phyloP scores from a whole-genome alignment of 805 yeast species.

The Candida sonorensis region DNA sequence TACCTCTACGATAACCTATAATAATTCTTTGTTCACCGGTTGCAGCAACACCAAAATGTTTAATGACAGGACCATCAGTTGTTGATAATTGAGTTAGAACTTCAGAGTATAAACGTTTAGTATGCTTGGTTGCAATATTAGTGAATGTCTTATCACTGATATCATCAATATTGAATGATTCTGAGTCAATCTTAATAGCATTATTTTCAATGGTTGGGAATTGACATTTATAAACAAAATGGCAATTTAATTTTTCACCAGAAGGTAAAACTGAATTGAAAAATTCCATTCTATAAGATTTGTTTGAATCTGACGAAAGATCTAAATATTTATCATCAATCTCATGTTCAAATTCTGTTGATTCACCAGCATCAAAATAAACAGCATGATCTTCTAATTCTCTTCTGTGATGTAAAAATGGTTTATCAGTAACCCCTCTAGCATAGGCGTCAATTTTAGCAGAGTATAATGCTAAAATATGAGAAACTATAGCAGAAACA shows the following conservation, averaged over 20 bases:
- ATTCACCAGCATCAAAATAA: constrained; percentile 66
- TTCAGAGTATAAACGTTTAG: constrained; percentile 69
- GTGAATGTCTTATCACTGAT: constrained; percentile 77
- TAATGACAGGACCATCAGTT: constrained; percentile 90
- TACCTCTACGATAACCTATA: constrained; percentile 78
- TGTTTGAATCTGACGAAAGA: constrained; percentile 26
- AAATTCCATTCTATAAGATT: constrained; percentile 66
- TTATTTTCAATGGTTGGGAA: constrained; percentile 34
- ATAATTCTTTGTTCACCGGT: constrained; percentile 80
- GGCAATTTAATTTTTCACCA: constrained; percentile 49
- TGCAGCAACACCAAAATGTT: constrained; percentile 73
- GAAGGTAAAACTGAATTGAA: constrained; percentile 59
- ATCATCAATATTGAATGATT: constrained; percentile 39
- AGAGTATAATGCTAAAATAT: constrained; percentile 83
- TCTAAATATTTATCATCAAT: constrained; percentile 82
- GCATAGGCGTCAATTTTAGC: constrained; percentile 89
- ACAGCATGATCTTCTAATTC: constrained; percentile 85
- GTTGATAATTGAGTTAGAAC: constrained; percentile 61
- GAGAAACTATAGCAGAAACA: constrained; percentile 71
- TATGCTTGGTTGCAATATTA: constrained; percentile 71
- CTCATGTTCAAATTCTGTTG: constrained; percentile 53
- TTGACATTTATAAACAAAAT: constrained; percentile 75
- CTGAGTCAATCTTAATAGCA: constrained; percentile 30
- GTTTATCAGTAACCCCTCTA: constrained; percentile 41
- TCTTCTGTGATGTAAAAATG: constrained; percentile 70